Evolutionary conservation across 495 filamentous ascomycete genomes (phyloP).

Genomic region (Polyplosphaeria fusca): DNA sequence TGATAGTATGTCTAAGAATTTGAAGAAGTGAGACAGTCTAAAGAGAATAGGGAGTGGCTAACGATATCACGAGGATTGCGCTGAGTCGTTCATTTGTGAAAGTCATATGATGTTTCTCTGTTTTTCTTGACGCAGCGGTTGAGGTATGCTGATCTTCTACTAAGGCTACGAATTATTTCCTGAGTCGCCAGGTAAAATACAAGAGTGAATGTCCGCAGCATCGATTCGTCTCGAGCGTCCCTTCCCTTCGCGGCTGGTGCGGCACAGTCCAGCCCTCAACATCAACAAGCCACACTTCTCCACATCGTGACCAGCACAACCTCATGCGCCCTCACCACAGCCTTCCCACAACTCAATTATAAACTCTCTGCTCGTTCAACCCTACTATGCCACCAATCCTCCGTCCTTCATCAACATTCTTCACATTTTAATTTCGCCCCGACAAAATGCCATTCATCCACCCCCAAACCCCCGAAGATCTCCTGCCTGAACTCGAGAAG

Average conservation of each 20-base stretch:
- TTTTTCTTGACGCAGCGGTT: neutral
- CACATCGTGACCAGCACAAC: no score
- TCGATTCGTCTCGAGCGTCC: neutral
- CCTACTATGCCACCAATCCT: neutral
- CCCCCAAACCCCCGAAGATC: neutral
- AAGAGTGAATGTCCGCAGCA: neutral
- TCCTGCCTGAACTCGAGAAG: neutral
- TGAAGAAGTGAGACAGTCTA: neutral
- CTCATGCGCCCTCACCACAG: neutral
- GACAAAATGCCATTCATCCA: neutral
- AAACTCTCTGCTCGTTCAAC: neutral
- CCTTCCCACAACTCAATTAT: neutral
- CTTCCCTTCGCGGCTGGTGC: neutral
- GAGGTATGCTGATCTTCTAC: neutral
- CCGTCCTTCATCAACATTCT: neutral
- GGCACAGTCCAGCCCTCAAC: neutral
- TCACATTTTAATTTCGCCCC: neutral
- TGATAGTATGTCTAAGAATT: constrained; percentile 15
- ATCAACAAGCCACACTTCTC: neutral
- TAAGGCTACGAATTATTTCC: neutral
- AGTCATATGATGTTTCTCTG: neutral
- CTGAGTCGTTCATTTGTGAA: neutral
- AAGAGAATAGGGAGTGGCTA: neutral
- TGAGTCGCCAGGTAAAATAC: neutral
- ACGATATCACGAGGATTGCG: neutral